Base-by-base conservation (phyloP, 345 rosid genomes). In the Eucalyptus tenuipes region DNA sequence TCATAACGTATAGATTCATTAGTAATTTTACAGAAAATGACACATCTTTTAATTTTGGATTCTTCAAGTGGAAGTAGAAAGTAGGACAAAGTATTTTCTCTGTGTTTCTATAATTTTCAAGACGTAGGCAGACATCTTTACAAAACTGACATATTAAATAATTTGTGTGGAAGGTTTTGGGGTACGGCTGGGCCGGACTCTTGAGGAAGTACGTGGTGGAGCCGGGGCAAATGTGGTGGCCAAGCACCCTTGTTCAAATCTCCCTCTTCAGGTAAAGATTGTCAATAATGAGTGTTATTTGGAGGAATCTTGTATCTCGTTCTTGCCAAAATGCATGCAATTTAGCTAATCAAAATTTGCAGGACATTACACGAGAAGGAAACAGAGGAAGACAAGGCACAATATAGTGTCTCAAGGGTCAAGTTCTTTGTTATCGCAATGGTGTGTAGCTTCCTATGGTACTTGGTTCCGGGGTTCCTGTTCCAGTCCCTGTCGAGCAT, bases 191-290 rank as follows among this genome's bases (percentile, higher is more conserved):
- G 90, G 90, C 90, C 2, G 90, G 90, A 49, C 49, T 89, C 8
- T 44, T 86, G 55, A 86, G 90, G 90, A 89, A 75, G 57, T 89
- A 86, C 52, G 88, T 89, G 61, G 90, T 86, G 50, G 88, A 89
- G 47, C 90, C 88, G 15, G 90, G 86, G 17, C 88, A 89, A 15
- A 89, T 89, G 90, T 89, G 90, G 88, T 89, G 90, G 90, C 88
- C 90, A 7, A 42, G 71, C 90, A 75, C 88, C 33, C 90, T 89
- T 14, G 90, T 89, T 42, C 90, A 89, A 45, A 66, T 89, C 90
- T 89, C 90, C 49, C 61, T 86, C 20, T 89, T 89, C 57, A 64
- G 90, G 90, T 89, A 89, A 42, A 55, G 29, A 10, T 17, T 10
- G 8, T 55, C 15, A 61, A 15, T 29, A 27, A 61, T 61, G 33